phyloP scores from a whole-genome alignment of 2,329 filamentous ascomycete species.

The Diaporthe longicolla region DNA sequence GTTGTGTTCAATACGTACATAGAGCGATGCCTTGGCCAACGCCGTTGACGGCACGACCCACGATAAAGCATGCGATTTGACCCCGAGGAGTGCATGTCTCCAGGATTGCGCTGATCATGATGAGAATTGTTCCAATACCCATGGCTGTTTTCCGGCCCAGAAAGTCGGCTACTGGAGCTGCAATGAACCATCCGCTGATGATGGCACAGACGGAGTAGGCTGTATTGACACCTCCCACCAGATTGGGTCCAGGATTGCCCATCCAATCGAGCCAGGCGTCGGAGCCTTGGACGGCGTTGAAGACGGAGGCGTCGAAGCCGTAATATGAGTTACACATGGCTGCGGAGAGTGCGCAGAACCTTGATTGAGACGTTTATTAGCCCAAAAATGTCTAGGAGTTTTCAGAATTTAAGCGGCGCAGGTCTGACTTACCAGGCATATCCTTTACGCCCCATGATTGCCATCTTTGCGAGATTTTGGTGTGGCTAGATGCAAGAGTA shows the following conservation, averaged over 20 bases:
- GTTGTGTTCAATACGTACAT: constrained; percentile 48
- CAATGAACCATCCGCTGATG: constrained; percentile 78
- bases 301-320: constrained; percentile 81
- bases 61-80: constrained; percentile 76
- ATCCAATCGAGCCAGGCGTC: constrained; percentile 77
- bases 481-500: background rate
- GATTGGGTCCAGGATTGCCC: constrained; percentile 56
- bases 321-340: constrained; percentile 84
- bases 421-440: constrained; percentile 39
- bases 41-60: constrained; percentile 77
- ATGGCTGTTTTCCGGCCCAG: constrained; percentile 76
- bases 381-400: background rate
- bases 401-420: background rate
- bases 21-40: constrained; percentile 78
- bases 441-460: constrained; percentile 38
- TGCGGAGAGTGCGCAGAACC: constrained; percentile 78
- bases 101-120: constrained; percentile 78
- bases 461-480: constrained; percentile 14
- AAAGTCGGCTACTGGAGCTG: constrained; percentile 73
- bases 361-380: constrained; percentile 45
- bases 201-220: constrained; percentile 80
- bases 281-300: constrained; percentile 79
- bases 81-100: constrained; percentile 74
- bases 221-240: constrained; percentile 72
- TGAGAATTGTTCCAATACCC: constrained; percentile 73